Evolutionary conservation across 169 alveolate species (phyloP).

Genomic region (Plasmodium gonderi): DNA sequence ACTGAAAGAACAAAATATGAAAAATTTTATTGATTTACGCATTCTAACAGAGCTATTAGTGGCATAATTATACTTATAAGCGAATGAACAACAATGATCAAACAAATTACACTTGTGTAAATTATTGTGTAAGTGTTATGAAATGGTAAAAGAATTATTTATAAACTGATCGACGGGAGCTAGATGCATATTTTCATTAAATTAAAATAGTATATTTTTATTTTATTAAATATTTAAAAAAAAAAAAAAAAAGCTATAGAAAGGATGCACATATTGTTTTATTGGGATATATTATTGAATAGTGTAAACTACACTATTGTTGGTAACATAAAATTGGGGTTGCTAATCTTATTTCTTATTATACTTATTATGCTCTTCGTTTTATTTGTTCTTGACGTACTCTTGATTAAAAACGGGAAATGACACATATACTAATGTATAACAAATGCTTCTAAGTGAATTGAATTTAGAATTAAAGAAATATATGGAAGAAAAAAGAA

Average conservation of each 20-base stretch:
- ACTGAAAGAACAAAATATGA: too few relatives aligned
- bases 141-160: neutral
- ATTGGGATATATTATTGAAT: neutral
- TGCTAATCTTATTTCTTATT: too few relatives aligned
- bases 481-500: neutral
- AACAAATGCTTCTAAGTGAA: neutral
- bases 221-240: too few relatives aligned
- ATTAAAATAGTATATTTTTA: too few relatives aligned
- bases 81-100: neutral
- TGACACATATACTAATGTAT: neutral
- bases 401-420: too few relatives aligned
- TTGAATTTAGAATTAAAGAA: too few relatives aligned
- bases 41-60: neutral
- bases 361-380: too few relatives aligned
- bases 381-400: too few relatives aligned
- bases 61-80: neutral
- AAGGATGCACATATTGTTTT: neutral
- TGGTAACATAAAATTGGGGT: neutral
- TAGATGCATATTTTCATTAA: neutral
- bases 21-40: neutral
- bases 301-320: neutral
- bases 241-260: neutral
- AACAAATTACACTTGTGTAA: neutral
- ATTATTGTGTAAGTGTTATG: neutral
- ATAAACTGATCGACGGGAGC: neutral